phyloP scores from a whole-genome alignment of 768 basidiomycete species.

The Leccinum rimulosum region DNA sequence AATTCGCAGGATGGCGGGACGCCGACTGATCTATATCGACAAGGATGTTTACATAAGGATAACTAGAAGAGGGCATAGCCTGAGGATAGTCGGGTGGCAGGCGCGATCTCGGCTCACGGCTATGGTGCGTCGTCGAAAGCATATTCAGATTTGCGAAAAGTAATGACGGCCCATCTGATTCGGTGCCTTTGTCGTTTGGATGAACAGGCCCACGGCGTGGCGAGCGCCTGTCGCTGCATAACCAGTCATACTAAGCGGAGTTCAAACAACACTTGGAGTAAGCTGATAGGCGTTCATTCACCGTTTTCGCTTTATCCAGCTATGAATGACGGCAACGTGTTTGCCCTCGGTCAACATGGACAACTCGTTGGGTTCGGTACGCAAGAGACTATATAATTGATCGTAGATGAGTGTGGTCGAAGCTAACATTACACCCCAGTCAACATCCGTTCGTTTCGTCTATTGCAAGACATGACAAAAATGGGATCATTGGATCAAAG shows the following conservation, averaged over 20 bases:
- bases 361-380: too few relatives aligned
- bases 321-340: too few relatives aligned
- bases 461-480: too few relatives aligned
- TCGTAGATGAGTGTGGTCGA: too few relatives aligned
- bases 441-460: too few relatives aligned
- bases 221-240: not conserved
- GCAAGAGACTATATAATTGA: not conserved
- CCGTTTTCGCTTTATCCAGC: not conserved
- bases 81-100: not conserved
- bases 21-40: too few relatives aligned
- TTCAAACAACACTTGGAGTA: not conserved
- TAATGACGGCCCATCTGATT: not conserved
- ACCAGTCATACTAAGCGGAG: not conserved
- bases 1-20: too few relatives aligned
- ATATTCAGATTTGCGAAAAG: not conserved
- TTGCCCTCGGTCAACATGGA: too few relatives aligned
- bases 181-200: not conserved
- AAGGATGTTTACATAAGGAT: too few relatives aligned
- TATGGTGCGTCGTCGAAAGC: not conserved
- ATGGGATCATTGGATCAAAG: not conserved
- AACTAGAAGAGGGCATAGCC: too few relatives aligned
- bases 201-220: not conserved
- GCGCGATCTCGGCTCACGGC: conserved; percentile 1
- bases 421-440: too few relatives aligned
- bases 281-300: not conserved